Evolutionary conservation across 2,329 filamentous ascomycete genomes (phyloP).

Genomic region (Fusarium buharicum): DNA sequence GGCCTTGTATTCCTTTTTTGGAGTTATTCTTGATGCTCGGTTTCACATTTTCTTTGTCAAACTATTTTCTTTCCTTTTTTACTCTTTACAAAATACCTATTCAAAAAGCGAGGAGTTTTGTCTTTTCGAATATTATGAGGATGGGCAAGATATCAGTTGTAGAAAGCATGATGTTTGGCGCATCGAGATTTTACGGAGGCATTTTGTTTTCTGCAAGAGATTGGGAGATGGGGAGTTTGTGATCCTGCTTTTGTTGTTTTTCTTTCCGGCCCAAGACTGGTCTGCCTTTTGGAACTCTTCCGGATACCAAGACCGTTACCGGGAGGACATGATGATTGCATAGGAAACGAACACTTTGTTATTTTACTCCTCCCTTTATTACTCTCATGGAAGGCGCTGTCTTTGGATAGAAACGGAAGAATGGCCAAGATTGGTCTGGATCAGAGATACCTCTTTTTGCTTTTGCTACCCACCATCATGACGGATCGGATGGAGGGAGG

Average conservation of each 20-base stretch:
- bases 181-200: slow-evolving; percentile 36
- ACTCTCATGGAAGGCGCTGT: slow-evolving; percentile 29
- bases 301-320: slow-evolving; percentile 2
- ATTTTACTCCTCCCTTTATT: slow-evolving; percentile 16
- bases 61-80: slow-evolving; percentile 6
- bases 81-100: slow-evolving; percentile 23
- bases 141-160: slow-evolving; percentile 43
- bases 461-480: slow-evolving; percentile 27
- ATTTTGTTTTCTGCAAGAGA: slow-evolving; percentile 29
- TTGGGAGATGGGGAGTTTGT: slow-evolving; percentile 35
- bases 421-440: slow-evolving; percentile 37
- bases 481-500: slow-evolving; percentile 12
- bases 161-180: slow-evolving; percentile 46
- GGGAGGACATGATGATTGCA: slow-evolving; percentile 18
- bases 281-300: slow-evolving; percentile 9
- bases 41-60: slow-evolving; percentile 33
- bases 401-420: slow-evolving; percentile 44
- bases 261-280: slow-evolving; percentile 14
- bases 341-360: slow-evolving; percentile 31
- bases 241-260: slow-evolving; percentile 15
- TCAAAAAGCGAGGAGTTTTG: slow-evolving; percentile 46
- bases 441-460: slow-evolving; percentile 36
- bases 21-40: slow-evolving; percentile 22
- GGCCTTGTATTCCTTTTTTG: slow-evolving; percentile 35
- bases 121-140: slow-evolving; percentile 45